Evolutionary conservation across 73 alveolate genomes (phyloP), one percentile per base, ranked within the genome.

Genomic region (Blepharisma stoltei): DNA sequence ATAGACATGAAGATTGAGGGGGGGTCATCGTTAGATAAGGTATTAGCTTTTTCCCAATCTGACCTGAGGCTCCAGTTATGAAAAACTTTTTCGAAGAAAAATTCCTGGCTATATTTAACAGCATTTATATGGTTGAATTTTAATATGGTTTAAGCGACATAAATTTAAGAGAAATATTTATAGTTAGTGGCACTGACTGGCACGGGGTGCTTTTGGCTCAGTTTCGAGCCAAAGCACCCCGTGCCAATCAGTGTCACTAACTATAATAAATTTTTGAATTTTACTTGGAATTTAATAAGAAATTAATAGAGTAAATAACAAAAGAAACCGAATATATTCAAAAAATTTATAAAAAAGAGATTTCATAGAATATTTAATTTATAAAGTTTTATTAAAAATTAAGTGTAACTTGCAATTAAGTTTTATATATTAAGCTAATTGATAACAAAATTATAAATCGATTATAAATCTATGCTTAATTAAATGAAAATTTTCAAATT

Each of bases 51-150:
- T 52, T 11, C 21, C 66, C 66, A 14, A 52, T 52, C 66, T 52
- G 66, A 14, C 66, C 66, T 14, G 25, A 14, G 66, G 66, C 66
- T 52, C 66, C 66, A 18, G 66, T 52, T 11, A 52, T 52, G n/a
- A 52, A 52, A 4, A 52, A 52, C 21, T 52, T 52, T 52, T 27
- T 68, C 27, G 66, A 14, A 14, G 66, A 52, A 52, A 52, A 52
- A 14, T 52, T 52, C 23, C 66, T 14, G 66, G 27, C n/a, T 52
- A 52, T 52, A 14, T 52, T 52, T 52, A 14, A 52, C 66, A 52
- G 23, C 66, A 52, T 52, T 14, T 52, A 14, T 20, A 14, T 52
- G 66, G n/a, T 11, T 11, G n/a, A 14, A 52, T 11, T 52, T 11
- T 14, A 14, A 52, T 52, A 14, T 52, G 23, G 23, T 0, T 20